Evolutionary conservation across 208 protist species (phyloP), one percentile per base, ranked within the genome.

Genomic region (Zelonia costaricensis): DNA sequence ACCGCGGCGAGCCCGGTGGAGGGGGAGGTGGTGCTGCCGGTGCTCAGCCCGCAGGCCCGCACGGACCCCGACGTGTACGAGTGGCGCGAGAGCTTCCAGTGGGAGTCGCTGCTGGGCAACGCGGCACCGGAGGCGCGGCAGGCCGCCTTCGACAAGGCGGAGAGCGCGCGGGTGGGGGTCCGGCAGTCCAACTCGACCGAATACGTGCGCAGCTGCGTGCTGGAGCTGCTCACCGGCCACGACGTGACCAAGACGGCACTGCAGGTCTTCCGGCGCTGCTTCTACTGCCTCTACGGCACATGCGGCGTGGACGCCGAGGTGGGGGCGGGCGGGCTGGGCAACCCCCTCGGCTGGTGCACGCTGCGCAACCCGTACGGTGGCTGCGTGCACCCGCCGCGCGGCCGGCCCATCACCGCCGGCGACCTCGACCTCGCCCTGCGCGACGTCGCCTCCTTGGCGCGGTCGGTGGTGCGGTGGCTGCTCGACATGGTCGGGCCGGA

Each of bases 211-310:
- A 66, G 61, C 15, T 68, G 74, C 35, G 62, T 92, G 25, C n/a
- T 74, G 0, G 73, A 77, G 42, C 78, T 90, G 38, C 80, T 86
- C 28, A 64, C 66, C 68, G 61, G 55, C 15, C 80, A 68, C 45
- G 45, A 43, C 10, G 45, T 63, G 51, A 36, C 83, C 35, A 42
- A 45, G 25, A 79, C 56, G 15, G 76, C 84, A 4, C 38, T 91
- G 16, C 76, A 80, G n/a, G 51, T 91, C 1, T 93, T 95, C 46
- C 73, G 74, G 16, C 85, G 89, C n/a, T 95, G 84, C 67, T 95
- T 95, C 62, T 90, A 80, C 60, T 90, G 88, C 61, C 61, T 93
- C 44, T 82, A 92, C 58, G 89, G 89, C 10, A 87, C 81, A 15
- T 95, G 89, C 60, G 84, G 86, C 18, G 53, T 33, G 28, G 69